These are phyloP conservation scores for Ephemerocybe angulata DNA, from an alignment of 768 basidiomycete genomes.

Conservation along the genomic window DNA sequence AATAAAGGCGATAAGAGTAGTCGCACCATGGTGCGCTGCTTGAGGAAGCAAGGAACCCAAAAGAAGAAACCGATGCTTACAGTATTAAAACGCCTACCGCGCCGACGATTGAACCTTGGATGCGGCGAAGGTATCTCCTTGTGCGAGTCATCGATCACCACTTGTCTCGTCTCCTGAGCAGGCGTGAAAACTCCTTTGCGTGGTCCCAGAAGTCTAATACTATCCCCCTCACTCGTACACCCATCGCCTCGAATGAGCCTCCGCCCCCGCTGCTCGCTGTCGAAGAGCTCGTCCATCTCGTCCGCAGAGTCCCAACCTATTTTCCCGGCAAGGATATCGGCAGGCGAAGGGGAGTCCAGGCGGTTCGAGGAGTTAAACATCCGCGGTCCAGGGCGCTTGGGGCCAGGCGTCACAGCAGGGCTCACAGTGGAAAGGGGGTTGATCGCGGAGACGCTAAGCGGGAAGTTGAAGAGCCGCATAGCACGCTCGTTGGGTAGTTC, in stretches of 20 bases:
- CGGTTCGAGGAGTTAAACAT: constrained; percentile 9
- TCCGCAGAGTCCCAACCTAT: constrained; percentile 49
- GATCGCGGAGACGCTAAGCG: constrained; percentile 59
- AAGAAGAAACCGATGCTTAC: constrained; percentile 26
- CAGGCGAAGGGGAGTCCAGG: constrained; percentile 47
- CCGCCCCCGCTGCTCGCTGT: constrained; percentile 4
- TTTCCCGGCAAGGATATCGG: constrained; percentile 65
- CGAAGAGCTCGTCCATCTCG: constrained; percentile 26
- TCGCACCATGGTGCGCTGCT: too few relatives aligned
- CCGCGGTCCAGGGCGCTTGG: constrained; percentile 19
- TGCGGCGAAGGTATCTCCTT: constrained; percentile 50
- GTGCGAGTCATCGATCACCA: constrained; percentile 43
- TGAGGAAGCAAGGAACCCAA: not conserved
- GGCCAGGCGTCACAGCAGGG: constrained; percentile 46
- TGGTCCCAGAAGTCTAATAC: constrained; percentile 20
- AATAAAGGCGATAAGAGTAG: constrained; percentile 8
- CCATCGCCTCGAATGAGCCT: constrained; percentile 2
- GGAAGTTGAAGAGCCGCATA: constrained; percentile 68
- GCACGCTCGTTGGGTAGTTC: constrained; percentile 73
- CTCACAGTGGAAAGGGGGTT: constrained; percentile 75
- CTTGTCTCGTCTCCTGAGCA: constrained; percentile 32
- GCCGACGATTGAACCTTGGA: constrained; percentile 36
- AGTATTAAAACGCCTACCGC: constrained; percentile 20
- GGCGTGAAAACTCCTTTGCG: constrained; percentile 40
- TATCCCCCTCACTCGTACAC: constrained; percentile 10